Base-by-base conservation (phyloP, 805 yeast genomes). In the Barnettozyma sp. region DNA sequence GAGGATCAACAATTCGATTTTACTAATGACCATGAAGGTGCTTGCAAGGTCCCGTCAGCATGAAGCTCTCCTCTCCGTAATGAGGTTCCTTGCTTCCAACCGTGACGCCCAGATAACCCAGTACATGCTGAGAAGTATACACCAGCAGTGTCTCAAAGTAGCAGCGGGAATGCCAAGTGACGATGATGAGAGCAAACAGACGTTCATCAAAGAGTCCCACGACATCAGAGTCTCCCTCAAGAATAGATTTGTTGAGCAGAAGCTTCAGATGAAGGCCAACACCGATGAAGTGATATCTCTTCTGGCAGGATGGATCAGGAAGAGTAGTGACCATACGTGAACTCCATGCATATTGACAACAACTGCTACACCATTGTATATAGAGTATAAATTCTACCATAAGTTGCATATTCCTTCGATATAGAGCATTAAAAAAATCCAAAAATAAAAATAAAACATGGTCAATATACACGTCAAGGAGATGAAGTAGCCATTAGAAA, bases 21-120 rank as follows among this genome's bases (percentile, higher is more conserved):
- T 23, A 24, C 8, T 26, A 4, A 11, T 36, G 22, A 25, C 31
- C 7, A n/a, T 40, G 28, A 36, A 33, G 18, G 20, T 33, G 4
- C 22, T 40, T 6, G 18, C 30, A 13, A 17, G 14, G 20, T n/a
- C 28, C 5, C 15, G 14, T 15, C 18, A 28, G 11, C 12, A 10
- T 22, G 26, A 34, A 1, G 22, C 26, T 6, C 20, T 22, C 16
- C 26, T 31, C 10, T 16, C 26, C 7, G 17, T 31, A 7, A 15
- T 21, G 34, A 22, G 12, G 15, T 22, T 15, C 27, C 22, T 31
- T 14, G 26, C 20, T 12, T 10, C 12, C 7, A 16, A 22, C 21
- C 14, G 19, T 3, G n/a, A 4, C 5, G 27, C 23, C 14, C 15
- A 14, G 15, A 14, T 31, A 6, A 13, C 17, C 6, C 26, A 23